Conservation (phyloP, 1,284 basidiomycete species). For the Sphagnurus paluster region DNA sequence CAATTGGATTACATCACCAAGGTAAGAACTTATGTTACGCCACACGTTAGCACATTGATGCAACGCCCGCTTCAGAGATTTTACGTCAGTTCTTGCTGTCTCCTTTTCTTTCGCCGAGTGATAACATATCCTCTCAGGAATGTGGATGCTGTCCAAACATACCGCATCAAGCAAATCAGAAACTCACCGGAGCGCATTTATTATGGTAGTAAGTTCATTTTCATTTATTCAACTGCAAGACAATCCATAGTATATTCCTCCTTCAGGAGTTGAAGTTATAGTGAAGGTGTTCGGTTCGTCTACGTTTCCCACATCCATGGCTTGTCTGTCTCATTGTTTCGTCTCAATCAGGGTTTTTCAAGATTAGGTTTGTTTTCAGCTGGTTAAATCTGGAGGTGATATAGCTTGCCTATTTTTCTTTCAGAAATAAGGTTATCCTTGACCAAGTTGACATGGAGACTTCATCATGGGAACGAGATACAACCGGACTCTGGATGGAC, state of each 20-base stretch:
- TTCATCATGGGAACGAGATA: conserved; percentile 75
- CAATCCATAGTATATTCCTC: neutral
- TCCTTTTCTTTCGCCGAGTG: neutral
- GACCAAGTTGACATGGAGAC: conserved; percentile 82
- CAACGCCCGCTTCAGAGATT: conserved; percentile 51
- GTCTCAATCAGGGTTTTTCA: conserved; percentile 48
- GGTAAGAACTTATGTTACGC: conserved; percentile 37
- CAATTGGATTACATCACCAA: conserved; percentile 81
- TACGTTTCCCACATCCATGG: neutral
- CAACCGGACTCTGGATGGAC: conserved; percentile 86
- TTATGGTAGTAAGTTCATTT: conserved; percentile 64
- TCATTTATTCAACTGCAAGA: neutral
- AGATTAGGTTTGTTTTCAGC: conserved; percentile 49
- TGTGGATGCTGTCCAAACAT: conserved; percentile 77
- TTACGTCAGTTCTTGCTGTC: conserved; percentile 49
- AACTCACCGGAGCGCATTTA: conserved; percentile 59
- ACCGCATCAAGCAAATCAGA: conserved; percentile 73
- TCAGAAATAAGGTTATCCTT: conserved; percentile 65
- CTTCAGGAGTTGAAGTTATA: conserved; percentile 63
- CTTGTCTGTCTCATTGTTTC: conserved; percentile 3
- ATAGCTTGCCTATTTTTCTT: conserved; percentile 4
- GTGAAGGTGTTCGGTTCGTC: conserved; percentile 75
- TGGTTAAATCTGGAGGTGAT: neutral
- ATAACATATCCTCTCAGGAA: conserved; percentile 47
- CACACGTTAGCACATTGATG: neutral